Percentiles rank a stretch among this genome's conserved stretches.
Evolutionary conservation across 2,329 filamentous ascomycete genomes (phyloP).

Genomic region (Akanthomyces dipterigenus): DNA sequence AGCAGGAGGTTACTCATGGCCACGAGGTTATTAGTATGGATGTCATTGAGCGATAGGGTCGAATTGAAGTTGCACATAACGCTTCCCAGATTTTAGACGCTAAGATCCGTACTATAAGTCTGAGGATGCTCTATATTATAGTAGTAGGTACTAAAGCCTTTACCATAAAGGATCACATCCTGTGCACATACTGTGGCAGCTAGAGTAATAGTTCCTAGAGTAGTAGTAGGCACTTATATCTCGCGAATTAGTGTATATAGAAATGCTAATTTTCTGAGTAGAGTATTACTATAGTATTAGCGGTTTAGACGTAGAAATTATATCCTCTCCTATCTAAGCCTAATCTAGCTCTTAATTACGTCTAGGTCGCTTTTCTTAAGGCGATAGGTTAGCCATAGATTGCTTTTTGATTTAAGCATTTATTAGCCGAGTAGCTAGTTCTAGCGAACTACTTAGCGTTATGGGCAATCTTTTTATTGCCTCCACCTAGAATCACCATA

Average conservation of each 20-base stretch:
- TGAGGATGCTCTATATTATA: constrained; percentile 9
- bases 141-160: constrained; percentile 14
- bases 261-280: not conserved
- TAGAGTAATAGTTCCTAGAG: not conserved
- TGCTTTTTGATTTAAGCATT: too few relatives aligned
- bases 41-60: not conserved
- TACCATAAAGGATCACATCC: constrained; percentile 9
- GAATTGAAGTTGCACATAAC: constrained; percentile 11
- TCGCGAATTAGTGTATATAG: not conserved
- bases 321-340: too few relatives aligned
- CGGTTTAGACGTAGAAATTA: too few relatives aligned
- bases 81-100: constrained; percentile 4
- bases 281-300: too few relatives aligned
- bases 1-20: too few relatives aligned
- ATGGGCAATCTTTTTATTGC: too few relatives aligned
- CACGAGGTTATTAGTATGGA: not conserved
- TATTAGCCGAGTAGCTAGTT: too few relatives aligned
- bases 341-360: too few relatives aligned
- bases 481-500: too few relatives aligned
- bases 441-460: too few relatives aligned
- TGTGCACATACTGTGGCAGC: not conserved
- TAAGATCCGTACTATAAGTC: constrained; percentile 4
- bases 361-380: too few relatives aligned
- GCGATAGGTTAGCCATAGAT: too few relatives aligned
- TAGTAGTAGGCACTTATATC: not conserved